Evolutionary conservation across 2,329 filamentous ascomycete genomes (phyloP), one percentile per base, ranked within the genome.

Genomic region (Xylaria sp.): DNA sequence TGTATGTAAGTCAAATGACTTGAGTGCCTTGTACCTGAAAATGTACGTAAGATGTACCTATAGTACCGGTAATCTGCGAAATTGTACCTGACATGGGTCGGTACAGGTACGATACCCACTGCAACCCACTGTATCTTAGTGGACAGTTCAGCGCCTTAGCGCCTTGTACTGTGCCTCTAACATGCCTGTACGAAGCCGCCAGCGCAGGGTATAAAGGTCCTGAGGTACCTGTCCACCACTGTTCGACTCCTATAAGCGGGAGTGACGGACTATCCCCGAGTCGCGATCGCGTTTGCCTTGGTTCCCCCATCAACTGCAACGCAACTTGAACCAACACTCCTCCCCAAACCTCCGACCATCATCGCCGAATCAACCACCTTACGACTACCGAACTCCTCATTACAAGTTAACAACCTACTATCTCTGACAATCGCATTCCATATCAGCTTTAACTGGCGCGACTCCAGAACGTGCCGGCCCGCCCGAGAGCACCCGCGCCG

Each of bases 251-350:
- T 53, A 35, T 48, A 35, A 35, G 23, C 49, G 49, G 23, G 53
- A 55, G 54, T n/a, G 30, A 34, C 59, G 23, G 23, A 30, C 23
- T 61, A 59, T 57, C 34, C 62, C 61, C 52, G 58, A 64, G 62
- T 63, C 64, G 64, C 64, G 64, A 66, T 64, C 64, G 64, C 64
- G 64, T 64, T 58, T 58, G 34, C 55, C 34, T 46, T 30, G 55
- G 4, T 51, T 18, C 57, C 48, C 52, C 56, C 19, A 30, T 58
- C 51, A 54, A 52, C 59, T 60, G 54, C 63, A 62, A 50, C 59
- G 62, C 54, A 63, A 60, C 50, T 60, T 50, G 52, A 54, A 58
- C 34, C 55, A 34, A 62, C 64, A 53, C 57, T 55, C 42, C 42
- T 34, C 23, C 52, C 54, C 23, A 52, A 58, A 58, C 54, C 53